Evolutionary conservation across 2,329 filamentous ascomycete genomes (phyloP), one percentile per base, ranked within the genome.

Genomic region (Chrysoporthe puriensis): DNA sequence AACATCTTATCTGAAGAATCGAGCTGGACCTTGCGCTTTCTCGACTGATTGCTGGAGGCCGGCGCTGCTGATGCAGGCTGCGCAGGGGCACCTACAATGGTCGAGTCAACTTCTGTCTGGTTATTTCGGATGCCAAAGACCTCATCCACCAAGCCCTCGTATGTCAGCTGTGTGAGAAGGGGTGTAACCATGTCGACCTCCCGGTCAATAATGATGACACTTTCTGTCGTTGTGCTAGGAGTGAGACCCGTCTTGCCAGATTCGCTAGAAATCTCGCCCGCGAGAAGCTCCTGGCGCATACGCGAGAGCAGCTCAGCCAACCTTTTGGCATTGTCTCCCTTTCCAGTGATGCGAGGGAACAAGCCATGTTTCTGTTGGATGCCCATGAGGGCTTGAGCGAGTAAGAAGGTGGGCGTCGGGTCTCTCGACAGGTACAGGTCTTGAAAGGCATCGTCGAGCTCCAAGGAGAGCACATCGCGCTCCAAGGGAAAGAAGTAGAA

Each of bases 71-170:
- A 83, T 18, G 85, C 77, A 9, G 81, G 73, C 66, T 89, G 88
- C 43, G 90, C 84, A 36, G 90, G 84, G n/a, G 87, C 86, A 13
- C 95, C 95, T 11, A 97, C 89, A 69, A 98, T 88, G 1, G 94
- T 94, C 2, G 93, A 93, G 76, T 98, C 95, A 32, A 98, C 89
- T 76, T 98, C 96, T 48, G 93, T 90, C 76, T 97, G 94, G 75
- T 96, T 98, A 75, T 97, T 91, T 71, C 92, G 88, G 70, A 99
- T 97, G 43, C 91, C 90, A 76, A 97, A 96, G 18, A 96, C 86
- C 77, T 99, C 96, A 75, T 99, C 96, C 64, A 99, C 91, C 36
- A 99, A 84, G 3, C 96, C 96, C 80, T 99, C 95, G 75, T 99
- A 99, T 1, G 96, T 99, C 70, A 99, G 83, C 77, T 99, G 96